Percentiles rank a stretch among this genome's conserved stretches.
These are phyloP conservation scores for Debaryomyces singareniensis DNA, from an alignment of 1,139 yeast genomes.

Conservation along the genomic window DNA sequence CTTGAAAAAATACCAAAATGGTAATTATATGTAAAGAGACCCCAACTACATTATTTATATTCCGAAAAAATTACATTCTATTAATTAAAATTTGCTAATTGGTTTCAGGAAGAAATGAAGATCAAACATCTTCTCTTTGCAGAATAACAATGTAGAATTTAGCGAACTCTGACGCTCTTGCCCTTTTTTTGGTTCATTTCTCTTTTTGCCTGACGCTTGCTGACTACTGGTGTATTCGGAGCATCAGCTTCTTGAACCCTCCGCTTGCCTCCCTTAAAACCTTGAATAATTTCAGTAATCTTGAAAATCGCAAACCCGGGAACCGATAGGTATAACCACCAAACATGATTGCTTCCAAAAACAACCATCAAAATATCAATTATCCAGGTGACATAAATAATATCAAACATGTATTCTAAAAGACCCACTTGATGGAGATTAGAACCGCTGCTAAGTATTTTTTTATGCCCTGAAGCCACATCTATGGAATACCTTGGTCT, in stretches of 20 bases:
- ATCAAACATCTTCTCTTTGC: too few relatives aligned
- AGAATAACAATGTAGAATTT: too few relatives aligned
- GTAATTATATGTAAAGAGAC: too few relatives aligned
- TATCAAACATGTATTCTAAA: slow-evolving; percentile 72
- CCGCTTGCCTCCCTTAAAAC: slow-evolving; percentile 14
- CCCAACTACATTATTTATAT: too few relatives aligned
- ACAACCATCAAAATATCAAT: slow-evolving; percentile 51
- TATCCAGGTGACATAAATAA: slow-evolving; percentile 63
- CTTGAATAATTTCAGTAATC: slow-evolving; percentile 22
- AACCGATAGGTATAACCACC: slow-evolving; percentile 46
- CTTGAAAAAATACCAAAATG: too few relatives aligned
- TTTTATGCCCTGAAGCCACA: slow-evolving; percentile 23
- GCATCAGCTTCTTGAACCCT: slow-evolving; percentile 9
- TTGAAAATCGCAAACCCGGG: slow-evolving; percentile 55
- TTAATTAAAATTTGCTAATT: too few relatives aligned
- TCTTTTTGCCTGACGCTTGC: slow-evolving; percentile 45
- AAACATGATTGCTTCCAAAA: slow-evolving; percentile 53
- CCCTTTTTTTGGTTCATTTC: slow-evolving; percentile 42
- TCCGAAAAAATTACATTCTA: too few relatives aligned
- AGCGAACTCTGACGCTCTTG: slow-evolving; percentile 15
- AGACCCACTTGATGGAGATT: slow-evolving; percentile 64
- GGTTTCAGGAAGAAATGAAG: too few relatives aligned
- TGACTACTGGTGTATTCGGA: slow-evolving; percentile 18
- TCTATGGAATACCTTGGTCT: slow-evolving; percentile 49
- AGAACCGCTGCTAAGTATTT: slow-evolving; percentile 50